phyloP scores from a whole-genome alignment of 2,329 filamentous ascomycete species.

The Macrophomina pseudophaseolina region DNA sequence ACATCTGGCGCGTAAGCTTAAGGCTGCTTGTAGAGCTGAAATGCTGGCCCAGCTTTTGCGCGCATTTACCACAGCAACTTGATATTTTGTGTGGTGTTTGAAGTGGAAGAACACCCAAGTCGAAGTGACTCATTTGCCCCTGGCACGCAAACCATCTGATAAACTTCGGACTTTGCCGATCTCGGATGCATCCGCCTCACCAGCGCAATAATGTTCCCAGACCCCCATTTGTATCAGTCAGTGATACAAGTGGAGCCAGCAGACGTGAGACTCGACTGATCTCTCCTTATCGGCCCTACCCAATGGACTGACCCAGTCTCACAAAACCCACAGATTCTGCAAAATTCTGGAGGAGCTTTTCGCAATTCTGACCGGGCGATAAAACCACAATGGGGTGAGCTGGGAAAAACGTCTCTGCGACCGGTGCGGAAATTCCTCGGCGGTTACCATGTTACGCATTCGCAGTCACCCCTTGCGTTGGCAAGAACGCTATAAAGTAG shows the following conservation, averaged over 20 bases:
- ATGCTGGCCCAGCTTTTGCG: no score
- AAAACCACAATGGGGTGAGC: constrained; percentile 9
- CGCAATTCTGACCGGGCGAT: background rate
- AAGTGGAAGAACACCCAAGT: background rate
- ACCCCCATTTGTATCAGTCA: background rate
- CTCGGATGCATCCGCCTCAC: constrained; percentile 13
- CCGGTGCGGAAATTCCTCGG: background rate
- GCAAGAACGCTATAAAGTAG: background rate
- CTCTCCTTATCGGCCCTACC: constrained; percentile 15
- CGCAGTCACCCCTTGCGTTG: background rate
- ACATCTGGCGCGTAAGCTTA: no score
- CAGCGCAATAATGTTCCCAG: background rate
- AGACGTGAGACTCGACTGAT: constrained; percentile 18
- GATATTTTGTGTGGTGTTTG: no score
- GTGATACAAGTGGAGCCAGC: background rate
- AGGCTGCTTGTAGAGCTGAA: no score
- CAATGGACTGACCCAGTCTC: constrained; percentile 4
- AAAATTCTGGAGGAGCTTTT: constrained; percentile 1
- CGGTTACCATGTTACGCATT: background rate
- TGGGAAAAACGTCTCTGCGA: constrained; percentile 10
- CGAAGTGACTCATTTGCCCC: background rate
- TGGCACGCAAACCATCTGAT: background rate
- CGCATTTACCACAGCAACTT: no score
- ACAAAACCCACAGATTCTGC: constrained; percentile 19
- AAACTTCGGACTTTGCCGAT: background rate